Conservation (phyloP, 2,329 filamentous ascomycete species). For the Cladosporium sp. region DNA sequence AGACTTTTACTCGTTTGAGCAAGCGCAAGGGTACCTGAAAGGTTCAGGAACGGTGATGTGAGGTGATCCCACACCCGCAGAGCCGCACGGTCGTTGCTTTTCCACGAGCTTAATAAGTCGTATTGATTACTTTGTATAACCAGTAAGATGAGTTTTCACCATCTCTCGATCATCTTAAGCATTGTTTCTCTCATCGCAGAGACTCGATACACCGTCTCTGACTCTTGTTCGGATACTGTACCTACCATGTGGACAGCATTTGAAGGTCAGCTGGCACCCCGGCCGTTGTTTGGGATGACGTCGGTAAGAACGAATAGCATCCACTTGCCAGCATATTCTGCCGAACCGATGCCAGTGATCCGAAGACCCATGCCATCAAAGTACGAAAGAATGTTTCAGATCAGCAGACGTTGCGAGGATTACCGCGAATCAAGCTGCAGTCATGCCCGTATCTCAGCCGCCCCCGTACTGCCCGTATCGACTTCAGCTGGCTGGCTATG, state of each 20-base stretch:
- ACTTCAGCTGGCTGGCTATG: background rate
- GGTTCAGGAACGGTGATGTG: background rate
- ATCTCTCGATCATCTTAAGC: background rate
- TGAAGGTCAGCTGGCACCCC: background rate
- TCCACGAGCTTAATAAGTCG: background rate
- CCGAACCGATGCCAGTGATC: slow-evolving; percentile 2
- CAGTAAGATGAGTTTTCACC: background rate
- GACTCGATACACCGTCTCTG: background rate
- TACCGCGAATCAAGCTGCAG: background rate
- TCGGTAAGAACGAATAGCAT: background rate
- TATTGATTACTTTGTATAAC: background rate
- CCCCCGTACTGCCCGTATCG: background rate
- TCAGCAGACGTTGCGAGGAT: background rate
- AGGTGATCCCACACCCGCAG: slow-evolving; percentile 5
- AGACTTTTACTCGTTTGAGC: background rate
- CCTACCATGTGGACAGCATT: background rate
- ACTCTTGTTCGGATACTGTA: background rate
- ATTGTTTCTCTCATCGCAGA: background rate
- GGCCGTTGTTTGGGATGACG: slow-evolving; percentile 3
- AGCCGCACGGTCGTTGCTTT: slow-evolving; percentile 2
- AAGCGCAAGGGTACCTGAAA: slow-evolving; percentile 5
- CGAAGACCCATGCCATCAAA: background rate
- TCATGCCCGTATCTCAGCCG: background rate
- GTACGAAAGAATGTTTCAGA: background rate
- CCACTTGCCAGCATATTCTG: slow-evolving; percentile 2